Conservation (phyloP, 2,329 filamentous ascomycete species). For the Biscogniauxia marginata region DNA sequence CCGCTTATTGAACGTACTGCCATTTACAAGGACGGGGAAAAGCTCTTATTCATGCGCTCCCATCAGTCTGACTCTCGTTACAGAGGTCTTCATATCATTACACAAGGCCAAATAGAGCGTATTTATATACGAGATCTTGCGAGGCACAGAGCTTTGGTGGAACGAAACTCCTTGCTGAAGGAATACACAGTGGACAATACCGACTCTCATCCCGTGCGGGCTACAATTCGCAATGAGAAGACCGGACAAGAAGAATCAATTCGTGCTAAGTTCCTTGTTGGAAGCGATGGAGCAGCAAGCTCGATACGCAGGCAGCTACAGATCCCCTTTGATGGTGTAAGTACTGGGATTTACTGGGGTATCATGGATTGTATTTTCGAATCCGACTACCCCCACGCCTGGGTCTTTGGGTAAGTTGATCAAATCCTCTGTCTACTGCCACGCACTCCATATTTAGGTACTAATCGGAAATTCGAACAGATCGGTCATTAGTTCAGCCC, state of each 20-base stretch:
- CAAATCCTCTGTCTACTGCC: neutral
- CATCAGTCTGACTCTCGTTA: constrained; percentile 36
- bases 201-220: constrained; percentile 18
- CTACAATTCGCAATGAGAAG: constrained; percentile 18
- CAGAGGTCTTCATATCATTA: constrained; percentile 35
- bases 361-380: constrained; percentile 32
- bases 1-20: constrained; percentile 32
- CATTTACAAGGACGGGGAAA: constrained; percentile 31
- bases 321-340: constrained; percentile 34
- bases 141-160: constrained; percentile 33
- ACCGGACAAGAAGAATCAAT: constrained; percentile 25
- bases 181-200: constrained; percentile 15
- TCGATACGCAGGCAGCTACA: constrained; percentile 28
- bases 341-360: constrained; percentile 35
- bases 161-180: constrained; percentile 25
- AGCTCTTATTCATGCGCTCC: constrained; percentile 25
- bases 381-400: constrained; percentile 31
- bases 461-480: constrained; percentile 1
- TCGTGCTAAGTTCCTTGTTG: constrained; percentile 33
- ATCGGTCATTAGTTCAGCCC: constrained; percentile 26
- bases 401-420: constrained; percentile 29
- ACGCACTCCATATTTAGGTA: neutral
- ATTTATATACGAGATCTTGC: constrained; percentile 37
- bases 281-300: constrained; percentile 32
- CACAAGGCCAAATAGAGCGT: constrained; percentile 36